Evolutionary conservation across 768 basidiomycete species (phyloP).

Genomic region (Trametes punicea): DNA sequence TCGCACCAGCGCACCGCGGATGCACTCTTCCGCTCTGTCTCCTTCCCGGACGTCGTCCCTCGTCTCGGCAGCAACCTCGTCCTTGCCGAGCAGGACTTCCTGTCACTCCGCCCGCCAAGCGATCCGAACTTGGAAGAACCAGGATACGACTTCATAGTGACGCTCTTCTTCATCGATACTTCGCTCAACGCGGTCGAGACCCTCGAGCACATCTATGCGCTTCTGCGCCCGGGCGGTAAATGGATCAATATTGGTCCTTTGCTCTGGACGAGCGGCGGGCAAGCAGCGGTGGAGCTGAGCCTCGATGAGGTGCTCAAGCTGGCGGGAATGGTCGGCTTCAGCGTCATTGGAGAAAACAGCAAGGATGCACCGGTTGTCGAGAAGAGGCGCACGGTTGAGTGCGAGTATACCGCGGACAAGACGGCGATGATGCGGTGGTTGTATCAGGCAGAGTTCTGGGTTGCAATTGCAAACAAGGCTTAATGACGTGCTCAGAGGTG

Average conservation of each 20-base stretch:
- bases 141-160: constrained; percentile 57
- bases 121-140: neutral
- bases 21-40: constrained; percentile 48
- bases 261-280: constrained; percentile 56
- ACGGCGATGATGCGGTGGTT: constrained; percentile 71
- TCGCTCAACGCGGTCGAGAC: constrained; percentile 34
- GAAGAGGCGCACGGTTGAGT: constrained; percentile 45
- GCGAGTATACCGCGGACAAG: constrained; percentile 62
- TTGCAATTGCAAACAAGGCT: constrained; percentile 49
- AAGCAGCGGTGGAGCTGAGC: constrained; percentile 54
- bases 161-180: constrained; percentile 43
- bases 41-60: constrained; percentile 62
- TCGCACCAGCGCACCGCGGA: constrained; percentile 58
- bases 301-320: constrained; percentile 59
- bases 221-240: constrained; percentile 57
- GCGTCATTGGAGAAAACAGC: constrained; percentile 20
- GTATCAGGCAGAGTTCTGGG: constrained; percentile 68
- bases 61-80: constrained; percentile 40
- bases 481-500: too few relatives aligned
- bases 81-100: constrained; percentile 58
- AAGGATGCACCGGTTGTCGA: neutral
- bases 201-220: constrained; percentile 52
- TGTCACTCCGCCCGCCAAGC: constrained; percentile 24
- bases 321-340: constrained; percentile 55
- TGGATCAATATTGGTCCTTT: constrained; percentile 76